These are phyloP conservation scores for Thraustotheca clavata DNA, from an alignment of 352 stramenopile genomes.

Conservation along the genomic window DNA sequence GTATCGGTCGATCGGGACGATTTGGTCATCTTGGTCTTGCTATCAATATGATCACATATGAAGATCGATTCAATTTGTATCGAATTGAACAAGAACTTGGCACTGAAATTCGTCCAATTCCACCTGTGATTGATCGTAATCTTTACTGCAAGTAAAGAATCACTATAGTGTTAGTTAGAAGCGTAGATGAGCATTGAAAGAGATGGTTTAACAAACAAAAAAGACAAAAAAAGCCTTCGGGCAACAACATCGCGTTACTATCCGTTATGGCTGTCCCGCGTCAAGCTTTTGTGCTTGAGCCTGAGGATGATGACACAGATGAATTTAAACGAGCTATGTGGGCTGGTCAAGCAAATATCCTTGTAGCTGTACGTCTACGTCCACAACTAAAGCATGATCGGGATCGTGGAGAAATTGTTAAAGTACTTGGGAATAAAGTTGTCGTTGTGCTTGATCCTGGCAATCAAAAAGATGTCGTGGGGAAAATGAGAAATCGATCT, in stretches of 20 bases:
- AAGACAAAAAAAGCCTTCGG: constrained; percentile 14
- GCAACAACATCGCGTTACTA: background rate
- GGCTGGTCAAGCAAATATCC: constrained; percentile 79
- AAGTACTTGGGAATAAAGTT: constrained; percentile 75
- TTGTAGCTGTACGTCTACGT: constrained; percentile 83
- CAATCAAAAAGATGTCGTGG: constrained; percentile 39
- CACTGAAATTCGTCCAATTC: constrained; percentile 99
- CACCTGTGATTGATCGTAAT: constrained; percentile 96
- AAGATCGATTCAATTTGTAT: constrained; percentile 97
- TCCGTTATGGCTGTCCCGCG: background rate
- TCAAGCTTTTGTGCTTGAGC: constrained; percentile 7
- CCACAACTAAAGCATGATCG: constrained; percentile 68
- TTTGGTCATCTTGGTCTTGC: constrained; percentile 98
- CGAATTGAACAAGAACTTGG: constrained; percentile 98
- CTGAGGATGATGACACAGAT: constrained; percentile 41
- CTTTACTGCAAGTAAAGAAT: constrained; percentile 92
- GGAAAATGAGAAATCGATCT: constrained; percentile 32
- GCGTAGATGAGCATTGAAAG: background rate
- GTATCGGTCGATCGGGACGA: constrained; percentile 96
- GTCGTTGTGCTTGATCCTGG: constrained; percentile 72
- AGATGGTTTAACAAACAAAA: constrained; percentile 15
- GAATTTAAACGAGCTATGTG: constrained; percentile 75
- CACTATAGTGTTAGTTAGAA: constrained; percentile 8
- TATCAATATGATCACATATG: constrained; percentile 99
- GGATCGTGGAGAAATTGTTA: constrained; percentile 63